These are phyloP conservation scores for Pyrrhoderma noxium DNA, from an alignment of 1,284 basidiomycete genomes.

Conservation along the genomic window DNA sequence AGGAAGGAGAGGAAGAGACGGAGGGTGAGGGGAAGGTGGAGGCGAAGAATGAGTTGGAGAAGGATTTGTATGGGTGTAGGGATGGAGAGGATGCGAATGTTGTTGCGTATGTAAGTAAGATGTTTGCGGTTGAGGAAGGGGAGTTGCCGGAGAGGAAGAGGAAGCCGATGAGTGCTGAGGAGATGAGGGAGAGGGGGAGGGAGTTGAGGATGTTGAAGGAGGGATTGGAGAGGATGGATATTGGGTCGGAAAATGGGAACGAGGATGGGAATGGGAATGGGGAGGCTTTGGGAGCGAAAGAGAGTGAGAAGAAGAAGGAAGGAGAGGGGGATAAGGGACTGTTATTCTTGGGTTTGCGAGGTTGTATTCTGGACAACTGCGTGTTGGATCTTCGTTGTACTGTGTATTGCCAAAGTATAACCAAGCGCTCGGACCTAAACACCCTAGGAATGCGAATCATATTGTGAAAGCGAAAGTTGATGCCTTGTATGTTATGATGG, in stretches of 20 bases:
- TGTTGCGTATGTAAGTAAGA: slow-evolving; percentile 94
- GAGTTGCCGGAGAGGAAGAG: slow-evolving; percentile 86
- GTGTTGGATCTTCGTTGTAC: slow-evolving; percentile 57
- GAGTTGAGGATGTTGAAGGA: slow-evolving; percentile 51
- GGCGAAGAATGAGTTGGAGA: slow-evolving; percentile 76
- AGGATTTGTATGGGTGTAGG: slow-evolving; percentile 72
- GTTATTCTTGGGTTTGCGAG: slow-evolving; percentile 87
- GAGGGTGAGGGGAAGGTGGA: slow-evolving; percentile 57
- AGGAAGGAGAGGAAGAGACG: slow-evolving; percentile 52
- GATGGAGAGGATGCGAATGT: slow-evolving; percentile 53
- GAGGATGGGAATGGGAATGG: no score
- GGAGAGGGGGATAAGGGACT: no score
- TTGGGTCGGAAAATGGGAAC: slow-evolving; percentile 18
- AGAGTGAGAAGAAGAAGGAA: slow-evolving; percentile 22
- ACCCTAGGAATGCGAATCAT: slow-evolving; percentile 69
- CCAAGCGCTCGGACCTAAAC: slow-evolving; percentile 51
- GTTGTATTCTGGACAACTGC: slow-evolving; percentile 85
- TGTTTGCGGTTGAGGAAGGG: slow-evolving; percentile 83
- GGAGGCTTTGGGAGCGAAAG: slow-evolving; percentile 16
- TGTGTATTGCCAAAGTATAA: slow-evolving; percentile 90
- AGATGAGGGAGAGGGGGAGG: slow-evolving; percentile 70
- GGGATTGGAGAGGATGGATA: slow-evolving; percentile 27
- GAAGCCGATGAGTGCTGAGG: slow-evolving; percentile 74
- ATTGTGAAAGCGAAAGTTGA: slow-evolving; percentile 59
- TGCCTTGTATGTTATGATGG: slow-evolving; percentile 97